Percentiles rank a stretch among this genome's conserved stretches.
These are phyloP conservation scores for Xylaria polymorpha DNA, from an alignment of 2,329 filamentous ascomycete genomes.

Conservation along the genomic window DNA sequence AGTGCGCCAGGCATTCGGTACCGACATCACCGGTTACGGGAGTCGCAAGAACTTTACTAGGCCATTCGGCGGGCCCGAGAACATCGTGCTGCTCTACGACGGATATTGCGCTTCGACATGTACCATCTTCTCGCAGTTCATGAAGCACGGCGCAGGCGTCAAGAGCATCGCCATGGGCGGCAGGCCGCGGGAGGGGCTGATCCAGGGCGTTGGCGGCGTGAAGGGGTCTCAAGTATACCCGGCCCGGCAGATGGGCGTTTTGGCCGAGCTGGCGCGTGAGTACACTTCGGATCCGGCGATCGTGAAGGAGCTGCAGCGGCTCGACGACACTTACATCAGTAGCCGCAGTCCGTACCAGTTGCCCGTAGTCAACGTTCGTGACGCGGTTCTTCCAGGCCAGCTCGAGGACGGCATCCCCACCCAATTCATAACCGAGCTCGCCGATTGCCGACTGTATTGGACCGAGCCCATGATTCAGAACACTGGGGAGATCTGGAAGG, in stretches of 20 bases:
- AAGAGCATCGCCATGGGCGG: slow-evolving; percentile 37
- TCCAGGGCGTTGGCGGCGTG: slow-evolving; percentile 33
- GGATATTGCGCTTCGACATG: slow-evolving; percentile 38
- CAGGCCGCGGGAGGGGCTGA: slow-evolving; percentile 16
- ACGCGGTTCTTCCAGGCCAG: slow-evolving; percentile 26
- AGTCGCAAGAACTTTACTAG: slow-evolving; percentile 34
- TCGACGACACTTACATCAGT: slow-evolving; percentile 25
- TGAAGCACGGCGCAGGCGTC: slow-evolving; percentile 33
- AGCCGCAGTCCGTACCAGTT: slow-evolving; percentile 28
- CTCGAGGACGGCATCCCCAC: slow-evolving; percentile 29
- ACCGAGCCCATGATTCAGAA: slow-evolving; percentile 29
- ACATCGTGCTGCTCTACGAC: slow-evolving; percentile 37
- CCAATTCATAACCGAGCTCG: slow-evolving; percentile 35
- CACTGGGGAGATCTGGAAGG: slow-evolving; percentile 35
- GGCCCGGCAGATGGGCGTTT: slow-evolving; percentile 15
- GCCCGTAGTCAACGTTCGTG: slow-evolving; percentile 33
- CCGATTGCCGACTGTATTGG: slow-evolving; percentile 36
- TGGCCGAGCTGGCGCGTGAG: slow-evolving; percentile 25
- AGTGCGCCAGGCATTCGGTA: slow-evolving; percentile 26
- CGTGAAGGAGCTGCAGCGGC: slow-evolving; percentile 19
- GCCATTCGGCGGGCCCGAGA: slow-evolving; percentile 34
- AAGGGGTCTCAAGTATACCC: slow-evolving; percentile 33
- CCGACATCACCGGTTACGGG: slow-evolving; percentile 35
- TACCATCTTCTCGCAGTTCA: slow-evolving; percentile 36
- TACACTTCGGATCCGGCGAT: slow-evolving; percentile 19